Evolutionary conservation across 1,284 basidiomycete species (phyloP), one percentile per base, ranked within the genome.

Genomic region (Malassezia sp.): DNA sequence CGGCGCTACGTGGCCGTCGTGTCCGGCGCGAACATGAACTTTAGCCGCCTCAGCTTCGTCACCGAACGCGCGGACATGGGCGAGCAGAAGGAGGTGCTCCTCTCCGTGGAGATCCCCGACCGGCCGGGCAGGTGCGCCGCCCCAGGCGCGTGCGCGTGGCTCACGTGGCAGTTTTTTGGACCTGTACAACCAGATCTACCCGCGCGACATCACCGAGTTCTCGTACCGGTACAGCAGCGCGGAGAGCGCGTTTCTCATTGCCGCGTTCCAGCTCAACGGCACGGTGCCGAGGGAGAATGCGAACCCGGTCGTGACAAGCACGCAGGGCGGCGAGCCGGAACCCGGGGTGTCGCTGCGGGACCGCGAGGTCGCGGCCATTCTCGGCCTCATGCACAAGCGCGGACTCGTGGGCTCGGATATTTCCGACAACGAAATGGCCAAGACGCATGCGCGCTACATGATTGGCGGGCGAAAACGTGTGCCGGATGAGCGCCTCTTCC

Each of bases 11-110:
- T 96, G 27, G 89, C 80, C 2, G 81, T 96, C 42, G 76, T 97
- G 53, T 89, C 84, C 56, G 93, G 93, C 23, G 93, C 93, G 12
- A 97, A 99, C 73, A 95, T 97, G 87, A 96, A 99, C 74, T 97
- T 99, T 72, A 85, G 87, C 57, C 79, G 93, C 21, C 73, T 99
- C 36, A 79, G 93, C 6, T 99, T 97, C 67, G 91, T 99, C 20
- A 84, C 93, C 12, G 93, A 99, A 69, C 86, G 93, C 47, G 93
- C 93, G 14, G 89, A 95, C 71, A 76, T 97, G 26, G 93, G 93
- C 59, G 93, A 97, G 72, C 82, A 90, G 27, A 79, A 84, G 43
- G 93, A 99, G 72, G 91, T 85, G 0, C 75, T 97, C 42, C 76
- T 97, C 55, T 85, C 84, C 59, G 85, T 96, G 28, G 84, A 86